Conservation (phyloP, 2,329 filamentous ascomycete species). For the Colletotrichum incanum region DNA sequence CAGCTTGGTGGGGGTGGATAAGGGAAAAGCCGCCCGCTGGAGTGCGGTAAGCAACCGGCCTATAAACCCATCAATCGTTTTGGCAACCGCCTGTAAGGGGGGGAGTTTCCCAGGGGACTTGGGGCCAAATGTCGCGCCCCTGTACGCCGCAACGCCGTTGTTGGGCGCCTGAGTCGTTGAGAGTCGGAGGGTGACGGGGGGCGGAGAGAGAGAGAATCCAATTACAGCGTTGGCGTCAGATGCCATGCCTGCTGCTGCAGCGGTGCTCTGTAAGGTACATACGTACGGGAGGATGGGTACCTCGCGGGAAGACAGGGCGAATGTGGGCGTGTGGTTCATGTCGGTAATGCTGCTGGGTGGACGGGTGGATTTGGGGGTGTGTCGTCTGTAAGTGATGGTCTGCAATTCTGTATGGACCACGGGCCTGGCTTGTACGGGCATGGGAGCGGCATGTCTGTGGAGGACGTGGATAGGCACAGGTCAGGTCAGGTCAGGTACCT, state of each 20-base stretch:
- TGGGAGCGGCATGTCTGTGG: not conserved
- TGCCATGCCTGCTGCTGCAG: not conserved
- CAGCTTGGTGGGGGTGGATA: conserved; percentile 19
- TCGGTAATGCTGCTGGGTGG: conserved; percentile 33
- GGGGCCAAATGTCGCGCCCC: conserved; percentile 29
- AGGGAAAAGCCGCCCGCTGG: not conserved
- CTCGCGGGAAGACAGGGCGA: conserved; percentile 24
- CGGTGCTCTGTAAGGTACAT: not conserved
- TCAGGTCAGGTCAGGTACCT: conserved; percentile 12
- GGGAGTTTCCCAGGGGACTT: conserved; percentile 15
- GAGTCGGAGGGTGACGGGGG: not conserved
- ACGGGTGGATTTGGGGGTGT: conserved; percentile 12
- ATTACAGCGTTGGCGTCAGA: conserved; percentile 25
- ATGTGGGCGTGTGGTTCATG: conserved; percentile 36
- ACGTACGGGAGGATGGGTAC: conserved; percentile 1
- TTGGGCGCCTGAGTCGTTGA: conserved; percentile 13
- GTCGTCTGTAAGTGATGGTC: conserved; percentile 2
- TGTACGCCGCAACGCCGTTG: conserved; percentile 29
- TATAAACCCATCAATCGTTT: conserved; percentile 24
- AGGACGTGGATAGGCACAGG: not conserved
- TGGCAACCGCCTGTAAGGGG: conserved; percentile 40
- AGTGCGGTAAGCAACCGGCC: conserved; percentile 7
- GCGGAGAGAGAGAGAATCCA: conserved; percentile 1
- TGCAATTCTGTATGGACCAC: not conserved
- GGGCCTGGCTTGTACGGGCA: not conserved